Conservation (phyloP, 192 early-diverging fungal genomes). For the Backusella morwellensis region DNA sequence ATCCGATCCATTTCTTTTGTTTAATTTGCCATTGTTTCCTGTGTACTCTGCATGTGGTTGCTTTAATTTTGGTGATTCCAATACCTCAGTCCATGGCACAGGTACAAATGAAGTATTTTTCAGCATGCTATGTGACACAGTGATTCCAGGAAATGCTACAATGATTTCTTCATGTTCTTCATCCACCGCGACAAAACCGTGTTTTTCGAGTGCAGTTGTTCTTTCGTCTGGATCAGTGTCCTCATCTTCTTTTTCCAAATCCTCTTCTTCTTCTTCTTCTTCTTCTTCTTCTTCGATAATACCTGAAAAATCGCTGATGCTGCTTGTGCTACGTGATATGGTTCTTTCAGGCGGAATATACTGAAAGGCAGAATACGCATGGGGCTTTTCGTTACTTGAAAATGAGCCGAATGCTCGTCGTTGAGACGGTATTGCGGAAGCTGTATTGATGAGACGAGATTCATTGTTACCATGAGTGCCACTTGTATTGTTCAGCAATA, state of each 20-base stretch:
- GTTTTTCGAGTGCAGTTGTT: neutral
- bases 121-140: neutral
- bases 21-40: neutral
- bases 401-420: neutral
- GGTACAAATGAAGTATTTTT: conserved; percentile 16
- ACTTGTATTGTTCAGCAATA: neutral
- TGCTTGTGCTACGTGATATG: neutral
- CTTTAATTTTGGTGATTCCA: neutral
- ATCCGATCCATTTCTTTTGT: neutral
- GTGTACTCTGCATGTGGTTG: neutral
- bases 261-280: neutral
- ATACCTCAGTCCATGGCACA: conserved; percentile 23
- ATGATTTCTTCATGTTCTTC: conserved; percentile 26
- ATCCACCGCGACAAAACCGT: conserved; percentile 25
- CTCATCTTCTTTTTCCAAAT: neutral
- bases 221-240: neutral
- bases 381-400: neutral
- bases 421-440: neutral
- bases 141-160: conserved; percentile 17
- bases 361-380: conserved; percentile 10
- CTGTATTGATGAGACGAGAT: neutral
- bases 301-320: neutral
- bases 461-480: neutral
- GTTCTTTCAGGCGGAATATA: conserved; percentile 7
- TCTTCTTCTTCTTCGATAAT: neutral